Percentiles rank a stretch among this genome's conserved stretches.
Evolutionary conservation across 75 land plant species (phyloP).

Genomic region (Cunninghamia lanceolata): DNA sequence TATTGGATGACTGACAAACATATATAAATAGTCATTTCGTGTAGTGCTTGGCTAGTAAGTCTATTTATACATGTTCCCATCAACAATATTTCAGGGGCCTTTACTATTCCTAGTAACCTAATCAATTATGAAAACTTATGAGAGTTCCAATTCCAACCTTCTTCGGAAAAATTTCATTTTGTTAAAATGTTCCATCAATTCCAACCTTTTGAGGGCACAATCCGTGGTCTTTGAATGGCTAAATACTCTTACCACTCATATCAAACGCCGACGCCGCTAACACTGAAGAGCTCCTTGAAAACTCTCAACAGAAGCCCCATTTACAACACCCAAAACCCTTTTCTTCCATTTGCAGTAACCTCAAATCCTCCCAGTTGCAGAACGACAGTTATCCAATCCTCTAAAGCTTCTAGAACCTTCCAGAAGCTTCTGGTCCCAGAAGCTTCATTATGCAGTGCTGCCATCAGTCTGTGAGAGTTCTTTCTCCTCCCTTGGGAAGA

Average conservation of each 20-base stretch:
- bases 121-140: too few species aligned
- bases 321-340: not conserved
- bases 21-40: too few species aligned
- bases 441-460: conserved; percentile 6
- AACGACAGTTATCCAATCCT: not conserved
- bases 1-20: too few species aligned
- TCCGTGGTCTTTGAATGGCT: not conserved
- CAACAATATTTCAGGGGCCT: too few species aligned
- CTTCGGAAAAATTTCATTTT: too few species aligned
- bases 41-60: too few species aligned
- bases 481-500: not conserved
- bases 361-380: not conserved
- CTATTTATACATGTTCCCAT: too few species aligned
- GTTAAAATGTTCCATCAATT: not conserved
- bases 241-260: not conserved
- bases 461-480: not conserved
- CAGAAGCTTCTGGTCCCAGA: not conserved
- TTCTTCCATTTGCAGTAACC: not conserved
- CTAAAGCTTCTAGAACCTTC: not conserved
- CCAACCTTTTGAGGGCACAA: not conserved
- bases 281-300: not conserved
- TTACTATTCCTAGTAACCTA: too few species aligned
- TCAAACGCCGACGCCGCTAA: not conserved
- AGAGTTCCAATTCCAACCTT: too few species aligned
- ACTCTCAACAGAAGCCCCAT: not conserved